phyloP scores from a whole-genome alignment of 805 yeast genomes.

The Cephaloascus albidus region DNA sequence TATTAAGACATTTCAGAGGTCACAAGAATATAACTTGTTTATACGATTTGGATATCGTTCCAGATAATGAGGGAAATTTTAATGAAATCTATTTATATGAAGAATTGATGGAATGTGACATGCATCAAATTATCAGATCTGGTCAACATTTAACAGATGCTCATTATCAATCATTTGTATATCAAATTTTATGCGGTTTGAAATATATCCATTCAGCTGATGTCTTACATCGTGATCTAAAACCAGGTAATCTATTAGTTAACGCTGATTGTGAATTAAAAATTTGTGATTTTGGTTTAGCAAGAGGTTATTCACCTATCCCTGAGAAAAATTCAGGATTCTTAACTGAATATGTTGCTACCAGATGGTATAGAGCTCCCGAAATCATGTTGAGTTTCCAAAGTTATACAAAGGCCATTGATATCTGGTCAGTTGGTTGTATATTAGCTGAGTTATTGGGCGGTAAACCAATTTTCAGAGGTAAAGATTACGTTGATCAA shows the following conservation, averaged over 20 bases:
- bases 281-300: slow-evolving; percentile 94
- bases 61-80: slow-evolving; percentile 57
- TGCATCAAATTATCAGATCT: slow-evolving; percentile 93
- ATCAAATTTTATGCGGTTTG: slow-evolving; percentile 86
- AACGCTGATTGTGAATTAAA: slow-evolving; percentile 96
- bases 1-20: slow-evolving; percentile 87
- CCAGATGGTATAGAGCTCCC: slow-evolving; percentile 98
- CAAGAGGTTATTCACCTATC: slow-evolving; percentile 79
- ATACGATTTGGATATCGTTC: slow-evolving; percentile 89
- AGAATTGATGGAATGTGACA: slow-evolving; percentile 97
- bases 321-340: slow-evolving; percentile 88
- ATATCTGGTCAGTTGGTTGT: slow-evolving; percentile 94
- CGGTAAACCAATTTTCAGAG: slow-evolving; percentile 86
- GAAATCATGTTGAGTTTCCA: slow-evolving; percentile 94
- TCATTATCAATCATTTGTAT: slow-evolving; percentile 87
- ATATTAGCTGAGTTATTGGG: slow-evolving; percentile 90
- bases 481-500: slow-evolving; percentile 94
- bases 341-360: slow-evolving; percentile 95
- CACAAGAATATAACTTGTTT: slow-evolving; percentile 94
- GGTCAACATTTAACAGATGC: slow-evolving; percentile 91
- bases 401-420: slow-evolving; percentile 93
- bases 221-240: slow-evolving; percentile 87
- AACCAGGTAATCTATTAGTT: slow-evolving; percentile 87
- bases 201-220: slow-evolving; percentile 87
- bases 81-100: slow-evolving; percentile 91